Evolutionary conservation across 805 yeast species (phyloP).

Genomic region (Hanseniaspora occidentalis): DNA sequence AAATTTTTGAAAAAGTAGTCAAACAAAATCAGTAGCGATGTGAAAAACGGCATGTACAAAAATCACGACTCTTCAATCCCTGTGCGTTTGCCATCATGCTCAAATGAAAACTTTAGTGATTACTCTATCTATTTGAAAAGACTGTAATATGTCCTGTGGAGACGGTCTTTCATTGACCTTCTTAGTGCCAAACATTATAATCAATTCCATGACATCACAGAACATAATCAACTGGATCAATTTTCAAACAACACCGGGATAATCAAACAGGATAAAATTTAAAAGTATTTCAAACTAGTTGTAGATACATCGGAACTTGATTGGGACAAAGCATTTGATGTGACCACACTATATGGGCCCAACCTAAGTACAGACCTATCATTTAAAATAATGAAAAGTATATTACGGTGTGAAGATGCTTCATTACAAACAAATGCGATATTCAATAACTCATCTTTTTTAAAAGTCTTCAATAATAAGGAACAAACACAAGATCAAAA

Average conservation of each 20-base stretch:
- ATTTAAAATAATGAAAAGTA: not conserved
- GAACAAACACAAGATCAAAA: no score
- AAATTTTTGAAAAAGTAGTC: constrained; percentile 12
- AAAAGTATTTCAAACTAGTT: constrained; percentile 34
- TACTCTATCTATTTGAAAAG: constrained; percentile 29
- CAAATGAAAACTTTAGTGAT: constrained; percentile 22
- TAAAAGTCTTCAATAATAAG: no score
- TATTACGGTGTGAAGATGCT: not conserved
- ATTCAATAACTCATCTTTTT: no score
- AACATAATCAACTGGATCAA: no score
- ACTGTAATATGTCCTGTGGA: constrained; percentile 79
- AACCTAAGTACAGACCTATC: constrained; percentile 10
- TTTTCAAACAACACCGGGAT: no score
- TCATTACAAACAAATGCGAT: no score
- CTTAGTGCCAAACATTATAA: no score
- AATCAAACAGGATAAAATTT: no score
- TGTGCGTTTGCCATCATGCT: constrained; percentile 22
- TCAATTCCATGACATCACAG: no score
- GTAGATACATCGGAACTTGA: constrained; percentile 76
- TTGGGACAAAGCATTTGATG: constrained; percentile 92
- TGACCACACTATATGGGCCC: constrained; percentile 95
- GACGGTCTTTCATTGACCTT: constrained; percentile 86
- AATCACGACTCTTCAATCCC: constrained; percentile 1
- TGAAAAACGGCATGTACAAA: not conserved
- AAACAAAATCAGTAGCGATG: constrained; percentile 11